Evolutionary conservation across 306 rosid genomes (phyloP).

Genomic region (Prinsepia uniflora): DNA sequence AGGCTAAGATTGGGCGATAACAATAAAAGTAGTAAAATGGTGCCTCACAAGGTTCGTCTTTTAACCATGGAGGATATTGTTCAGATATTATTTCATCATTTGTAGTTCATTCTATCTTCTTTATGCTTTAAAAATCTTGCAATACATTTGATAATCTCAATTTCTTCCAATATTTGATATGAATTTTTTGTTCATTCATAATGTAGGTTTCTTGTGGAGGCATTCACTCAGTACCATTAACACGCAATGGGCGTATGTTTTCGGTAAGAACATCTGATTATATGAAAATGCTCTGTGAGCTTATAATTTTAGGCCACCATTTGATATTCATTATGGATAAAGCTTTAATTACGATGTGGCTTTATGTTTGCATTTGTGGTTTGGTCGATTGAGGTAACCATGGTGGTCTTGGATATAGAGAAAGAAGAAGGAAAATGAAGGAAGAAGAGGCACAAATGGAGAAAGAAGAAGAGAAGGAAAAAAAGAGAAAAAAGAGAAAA

Average conservation of each 20-base stretch:
- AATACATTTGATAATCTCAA: neutral
- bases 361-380: conserved; percentile 39
- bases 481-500: too few relatives aligned
- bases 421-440: too few relatives aligned
- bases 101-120: neutral
- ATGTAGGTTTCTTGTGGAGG: conserved; percentile 92
- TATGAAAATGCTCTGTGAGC: neutral
- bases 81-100: conserved; percentile 47
- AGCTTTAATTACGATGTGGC: too few relatives aligned
- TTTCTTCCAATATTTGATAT: neutral
- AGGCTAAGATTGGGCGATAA: conserved; percentile 97
- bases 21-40: conserved; percentile 98
- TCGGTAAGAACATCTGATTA: conserved; percentile 46
- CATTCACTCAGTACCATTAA: conserved; percentile 87
- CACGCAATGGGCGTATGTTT: conserved; percentile 81
- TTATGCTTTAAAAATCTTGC: conserved; percentile 3
- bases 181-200: conserved; percentile 13
- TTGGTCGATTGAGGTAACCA: conserved; percentile 83
- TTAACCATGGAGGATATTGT: conserved; percentile 83
- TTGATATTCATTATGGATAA: too few relatives aligned
- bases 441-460: too few relatives aligned
- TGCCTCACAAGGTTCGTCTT: conserved; percentile 92
- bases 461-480: too few relatives aligned
- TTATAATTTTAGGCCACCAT: too few relatives aligned
- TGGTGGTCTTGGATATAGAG: conserved; percentile 47